A percentile compares a stretch with the other conserved stretches of the same genome.
These are phyloP conservation scores for Lepraria neglecta DNA, from an alignment of 495 filamentous ascomycete species.

Conservation along the genomic window DNA sequence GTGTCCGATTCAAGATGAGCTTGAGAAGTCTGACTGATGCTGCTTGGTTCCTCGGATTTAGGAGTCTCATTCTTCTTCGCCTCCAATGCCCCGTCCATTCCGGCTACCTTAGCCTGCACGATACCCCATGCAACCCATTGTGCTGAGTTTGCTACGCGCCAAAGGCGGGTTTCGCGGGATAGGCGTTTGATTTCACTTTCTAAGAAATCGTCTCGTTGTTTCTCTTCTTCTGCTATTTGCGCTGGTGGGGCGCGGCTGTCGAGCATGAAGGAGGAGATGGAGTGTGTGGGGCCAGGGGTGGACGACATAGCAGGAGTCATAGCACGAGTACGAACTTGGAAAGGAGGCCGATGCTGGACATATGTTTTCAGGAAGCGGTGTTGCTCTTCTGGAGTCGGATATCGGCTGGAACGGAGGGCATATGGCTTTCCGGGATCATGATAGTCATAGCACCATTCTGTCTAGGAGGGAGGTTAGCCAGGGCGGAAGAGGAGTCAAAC, in stretches of 20 bases:
- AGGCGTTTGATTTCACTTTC: conserved; percentile 62
- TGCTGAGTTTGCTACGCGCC: conserved; percentile 79
- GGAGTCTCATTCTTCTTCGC: conserved; percentile 15
- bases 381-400: conserved; percentile 78
- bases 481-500: too few relatives aligned
- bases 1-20: conserved; percentile 11
- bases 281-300: conserved; percentile 36
- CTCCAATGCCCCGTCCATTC: conserved; percentile 37
- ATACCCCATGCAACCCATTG: conserved; percentile 97
- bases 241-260: conserved; percentile 58
- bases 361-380: conserved; percentile 79
- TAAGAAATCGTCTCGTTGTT: conserved; percentile 47
- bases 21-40: neutral
- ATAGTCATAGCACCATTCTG: conserved; percentile 98
- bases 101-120: conserved; percentile 81
- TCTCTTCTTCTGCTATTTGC: conserved; percentile 48
- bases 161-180: conserved; percentile 69
- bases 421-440: conserved; percentile 58
- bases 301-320: conserved; percentile 50
- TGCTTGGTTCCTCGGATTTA: conserved; percentile 7
- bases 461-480: conserved; percentile 17
- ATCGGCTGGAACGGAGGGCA: conserved; percentile 58
- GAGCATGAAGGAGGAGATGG: conserved; percentile 58
- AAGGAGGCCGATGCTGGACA: conserved; percentile 65
- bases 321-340: conserved; percentile 39